Conservation (phyloP, 2,329 filamentous ascomycete species). For the Pyricularia grisea region DNA sequence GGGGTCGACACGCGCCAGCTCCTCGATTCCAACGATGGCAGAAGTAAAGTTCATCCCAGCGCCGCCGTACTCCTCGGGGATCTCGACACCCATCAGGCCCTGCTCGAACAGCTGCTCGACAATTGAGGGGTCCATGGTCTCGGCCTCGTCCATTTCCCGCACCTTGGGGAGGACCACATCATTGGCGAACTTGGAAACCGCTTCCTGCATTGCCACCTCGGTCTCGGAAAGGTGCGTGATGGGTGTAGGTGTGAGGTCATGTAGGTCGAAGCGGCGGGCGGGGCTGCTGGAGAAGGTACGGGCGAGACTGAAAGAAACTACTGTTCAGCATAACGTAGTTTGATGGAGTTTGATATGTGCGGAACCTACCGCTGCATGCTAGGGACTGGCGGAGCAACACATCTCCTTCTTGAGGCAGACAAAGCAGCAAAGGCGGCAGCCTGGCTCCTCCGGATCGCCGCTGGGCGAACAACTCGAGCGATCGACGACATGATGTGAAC, state of each 20-base stretch:
- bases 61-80: slow-evolving; percentile 93
- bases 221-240: slow-evolving; percentile 89
- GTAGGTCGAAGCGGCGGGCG: slow-evolving; percentile 52
- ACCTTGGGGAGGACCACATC: slow-evolving; percentile 85
- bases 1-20: slow-evolving; percentile 87
- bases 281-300: slow-evolving; percentile 54
- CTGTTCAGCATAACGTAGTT: background rate
- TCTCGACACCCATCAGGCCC: slow-evolving; percentile 94
- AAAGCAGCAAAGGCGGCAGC: slow-evolving; percentile 13
- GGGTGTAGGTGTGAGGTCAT: slow-evolving; percentile 76
- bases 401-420: slow-evolving; percentile 16
- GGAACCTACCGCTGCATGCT: slow-evolving; percentile 20
- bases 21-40: slow-evolving; percentile 93
- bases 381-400: slow-evolving; percentile 8
- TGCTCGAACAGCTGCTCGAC: slow-evolving; percentile 96
- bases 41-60: slow-evolving; percentile 98
- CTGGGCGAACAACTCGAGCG: slow-evolving; percentile 38
- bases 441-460: slow-evolving; percentile 34
- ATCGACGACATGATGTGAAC: slow-evolving; percentile 34
- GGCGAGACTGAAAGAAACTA: slow-evolving; percentile 15
- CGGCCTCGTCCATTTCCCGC: slow-evolving; percentile 95
- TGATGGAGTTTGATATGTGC: background rate
- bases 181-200: slow-evolving; percentile 82
- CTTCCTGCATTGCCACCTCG: slow-evolving; percentile 80
- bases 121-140: slow-evolving; percentile 79